Percentiles rank a stretch among this genome's conserved stretches.
Evolutionary conservation across 2,329 filamentous ascomycete genomes (phyloP).

Genomic region (Fusarium piperis): DNA sequence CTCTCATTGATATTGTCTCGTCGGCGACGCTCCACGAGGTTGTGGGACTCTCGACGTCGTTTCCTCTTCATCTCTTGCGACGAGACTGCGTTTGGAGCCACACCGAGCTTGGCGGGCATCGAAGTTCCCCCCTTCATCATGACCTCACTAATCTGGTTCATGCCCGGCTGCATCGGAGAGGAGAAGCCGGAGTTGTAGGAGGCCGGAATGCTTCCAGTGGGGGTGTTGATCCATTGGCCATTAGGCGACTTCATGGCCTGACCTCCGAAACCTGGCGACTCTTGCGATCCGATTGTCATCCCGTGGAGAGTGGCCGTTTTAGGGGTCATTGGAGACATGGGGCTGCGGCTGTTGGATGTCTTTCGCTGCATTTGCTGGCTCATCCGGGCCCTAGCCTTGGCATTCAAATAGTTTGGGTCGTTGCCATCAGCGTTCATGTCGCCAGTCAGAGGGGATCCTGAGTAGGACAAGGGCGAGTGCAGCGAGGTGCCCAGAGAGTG

Average conservation of each 20-base stretch:
- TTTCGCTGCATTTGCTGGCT: conserved; percentile 75
- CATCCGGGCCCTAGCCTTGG: conserved; percentile 68
- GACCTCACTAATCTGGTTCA: conserved; percentile 87
- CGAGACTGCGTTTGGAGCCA: conserved; percentile 65
- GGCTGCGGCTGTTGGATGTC: conserved; percentile 75
- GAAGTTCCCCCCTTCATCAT: conserved; percentile 89
- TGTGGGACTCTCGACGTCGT: conserved; percentile 91
- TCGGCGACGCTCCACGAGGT: conserved; percentile 91
- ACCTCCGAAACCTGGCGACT: conserved; percentile 76
- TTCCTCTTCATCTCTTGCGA: conserved; percentile 95
- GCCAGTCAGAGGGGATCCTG: conserved; percentile 52
- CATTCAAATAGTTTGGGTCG: conserved; percentile 68
- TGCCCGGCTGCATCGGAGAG: conserved; percentile 76
- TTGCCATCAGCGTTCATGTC: conserved; percentile 60
- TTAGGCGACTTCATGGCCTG: conserved; percentile 89
- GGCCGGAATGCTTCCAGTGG: conserved; percentile 79
- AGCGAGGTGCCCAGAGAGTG: conserved; percentile 64
- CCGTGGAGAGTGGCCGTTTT: conserved; percentile 82
- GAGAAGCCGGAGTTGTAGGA: conserved; percentile 90
- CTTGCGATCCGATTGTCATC: conserved; percentile 73
- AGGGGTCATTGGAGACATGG: conserved; percentile 75
- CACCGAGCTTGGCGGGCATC: conserved; percentile 84
- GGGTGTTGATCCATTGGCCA: conserved; percentile 90
- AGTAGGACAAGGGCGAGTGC: conserved; percentile 53
- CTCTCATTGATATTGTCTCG: conserved; percentile 99